Conservation (phyloP, 345 rosid genomes). For the Rhodamnia rubescens region DNA sequence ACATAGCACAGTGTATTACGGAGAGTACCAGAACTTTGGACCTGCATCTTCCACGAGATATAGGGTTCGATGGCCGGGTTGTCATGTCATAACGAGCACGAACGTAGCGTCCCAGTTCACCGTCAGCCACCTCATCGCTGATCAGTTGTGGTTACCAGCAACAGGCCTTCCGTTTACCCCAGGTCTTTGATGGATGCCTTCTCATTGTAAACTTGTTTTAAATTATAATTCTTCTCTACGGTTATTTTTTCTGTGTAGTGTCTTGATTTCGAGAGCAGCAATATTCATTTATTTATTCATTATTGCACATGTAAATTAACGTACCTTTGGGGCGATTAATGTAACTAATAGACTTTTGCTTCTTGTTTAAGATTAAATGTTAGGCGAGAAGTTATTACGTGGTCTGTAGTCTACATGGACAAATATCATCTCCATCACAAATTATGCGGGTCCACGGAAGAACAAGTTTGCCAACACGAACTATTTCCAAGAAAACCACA, state of each 20-base stretch:
- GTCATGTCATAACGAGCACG: conserved; percentile 38
- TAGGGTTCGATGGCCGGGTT: conserved; percentile 68
- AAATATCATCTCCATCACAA: background rate
- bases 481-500: background rate
- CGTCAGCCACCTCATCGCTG: conserved; percentile 36
- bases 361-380: background rate
- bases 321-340: background rate
- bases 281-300: background rate
- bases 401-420: background rate
- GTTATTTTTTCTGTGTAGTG: background rate
- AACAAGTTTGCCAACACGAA: too few relatives aligned
- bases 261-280: background rate
- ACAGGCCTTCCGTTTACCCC: conserved; percentile 48
- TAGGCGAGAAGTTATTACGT: background rate
- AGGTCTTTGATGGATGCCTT: conserved; percentile 23
- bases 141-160: conserved; percentile 48
- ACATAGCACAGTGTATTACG: conserved; percentile 39
- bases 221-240: background rate
- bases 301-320: background rate
- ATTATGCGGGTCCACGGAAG: too few relatives aligned
- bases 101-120: conserved; percentile 39
- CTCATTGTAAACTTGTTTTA: background rate
- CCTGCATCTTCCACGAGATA: conserved; percentile 41
- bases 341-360: background rate
- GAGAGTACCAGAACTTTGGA: conserved; percentile 61